Evolutionary conservation across 768 basidiomycete species (phyloP).

Genomic region (Tylopilus sp.): DNA sequence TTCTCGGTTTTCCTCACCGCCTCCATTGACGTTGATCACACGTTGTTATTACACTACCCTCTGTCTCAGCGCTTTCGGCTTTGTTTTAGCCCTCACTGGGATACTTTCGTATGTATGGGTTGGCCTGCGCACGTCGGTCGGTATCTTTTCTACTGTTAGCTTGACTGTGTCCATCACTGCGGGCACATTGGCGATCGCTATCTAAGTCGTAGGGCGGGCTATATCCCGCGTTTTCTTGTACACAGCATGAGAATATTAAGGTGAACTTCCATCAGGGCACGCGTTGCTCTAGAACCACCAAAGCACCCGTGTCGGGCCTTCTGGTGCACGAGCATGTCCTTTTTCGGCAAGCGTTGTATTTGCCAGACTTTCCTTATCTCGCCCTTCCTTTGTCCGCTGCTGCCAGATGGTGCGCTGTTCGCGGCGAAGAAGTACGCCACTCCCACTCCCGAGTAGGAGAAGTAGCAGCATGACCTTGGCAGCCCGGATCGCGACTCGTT

Average conservation of each 20-base stretch:
- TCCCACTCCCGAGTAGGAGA: neutral
- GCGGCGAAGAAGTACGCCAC: neutral
- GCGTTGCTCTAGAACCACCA: neutral
- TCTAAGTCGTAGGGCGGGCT: slow-evolving; percentile 5
- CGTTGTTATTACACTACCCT: slow-evolving; percentile 28
- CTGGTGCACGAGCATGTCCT: neutral
- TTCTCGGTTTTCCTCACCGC: neutral
- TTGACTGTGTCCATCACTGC: slow-evolving; percentile 19
- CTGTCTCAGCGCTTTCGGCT: slow-evolving; percentile 22
- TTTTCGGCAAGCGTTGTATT: slow-evolving; percentile 13
- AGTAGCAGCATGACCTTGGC: neutral
- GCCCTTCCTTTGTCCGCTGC: slow-evolving; percentile 2
- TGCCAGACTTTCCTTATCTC: slow-evolving; percentile 4
- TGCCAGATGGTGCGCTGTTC: neutral
- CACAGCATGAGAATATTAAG: neutral
- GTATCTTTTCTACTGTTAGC: slow-evolving; percentile 28
- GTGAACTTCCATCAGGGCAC: too few species aligned
- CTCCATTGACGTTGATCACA: slow-evolving; percentile 21
- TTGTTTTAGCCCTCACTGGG: slow-evolving; percentile 24
- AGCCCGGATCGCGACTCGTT: neutral
- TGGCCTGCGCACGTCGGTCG: slow-evolving; percentile 21
- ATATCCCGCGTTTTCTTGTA: neutral
- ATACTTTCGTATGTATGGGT: slow-evolving; percentile 27
- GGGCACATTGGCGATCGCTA: slow-evolving; percentile 25
- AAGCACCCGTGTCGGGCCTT: neutral